These are phyloP conservation scores for Debaryomyces sp. DNA, from an alignment of 1,139 yeast species.

Conservation along the genomic window DNA sequence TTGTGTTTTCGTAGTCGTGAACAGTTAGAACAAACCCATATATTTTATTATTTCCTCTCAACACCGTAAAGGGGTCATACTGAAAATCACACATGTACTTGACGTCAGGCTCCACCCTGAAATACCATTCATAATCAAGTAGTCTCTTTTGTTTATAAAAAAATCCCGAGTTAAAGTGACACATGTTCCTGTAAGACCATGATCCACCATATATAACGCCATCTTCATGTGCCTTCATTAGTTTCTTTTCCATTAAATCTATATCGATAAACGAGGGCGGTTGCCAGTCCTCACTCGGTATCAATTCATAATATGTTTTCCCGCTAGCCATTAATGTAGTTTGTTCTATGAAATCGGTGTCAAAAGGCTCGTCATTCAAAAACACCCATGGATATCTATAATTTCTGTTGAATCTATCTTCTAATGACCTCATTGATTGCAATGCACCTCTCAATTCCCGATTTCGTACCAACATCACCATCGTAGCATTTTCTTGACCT, in stretches of 20 bases:
- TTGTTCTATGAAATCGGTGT: constrained; percentile 43
- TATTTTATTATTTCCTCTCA: constrained; percentile 37
- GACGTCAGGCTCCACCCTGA: constrained; percentile 51
- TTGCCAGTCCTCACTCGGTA: constrained; percentile 47
- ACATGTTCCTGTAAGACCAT: constrained; percentile 49
- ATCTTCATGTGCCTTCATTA: constrained; percentile 23
- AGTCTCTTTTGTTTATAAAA: constrained; percentile 45
- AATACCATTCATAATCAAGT: constrained; percentile 46
- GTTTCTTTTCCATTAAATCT: constrained; percentile 26
- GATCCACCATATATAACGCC: constrained; percentile 45
- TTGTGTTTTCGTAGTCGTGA: constrained; percentile 49
- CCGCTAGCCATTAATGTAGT: constrained; percentile 90
- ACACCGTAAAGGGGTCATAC: constrained; percentile 46
- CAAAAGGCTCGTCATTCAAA: constrained; percentile 46
- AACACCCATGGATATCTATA: constrained; percentile 53
- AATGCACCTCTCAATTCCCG: constrained; percentile 45
- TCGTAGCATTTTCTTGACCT: constrained; percentile 54
- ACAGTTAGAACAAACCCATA: constrained; percentile 50
- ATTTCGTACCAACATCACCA: constrained; percentile 50
- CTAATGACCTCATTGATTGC: constrained; percentile 46
- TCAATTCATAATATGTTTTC: constrained; percentile 51
- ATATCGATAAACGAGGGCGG: constrained; percentile 42
- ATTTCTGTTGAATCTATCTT: constrained; percentile 48
- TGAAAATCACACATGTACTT: constrained; percentile 52
- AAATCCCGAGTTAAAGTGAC: constrained; percentile 51